These are phyloP conservation scores for Lentinula aciculospora DNA, from an alignment of 768 basidiomycete genomes.

Conservation along the genomic window DNA sequence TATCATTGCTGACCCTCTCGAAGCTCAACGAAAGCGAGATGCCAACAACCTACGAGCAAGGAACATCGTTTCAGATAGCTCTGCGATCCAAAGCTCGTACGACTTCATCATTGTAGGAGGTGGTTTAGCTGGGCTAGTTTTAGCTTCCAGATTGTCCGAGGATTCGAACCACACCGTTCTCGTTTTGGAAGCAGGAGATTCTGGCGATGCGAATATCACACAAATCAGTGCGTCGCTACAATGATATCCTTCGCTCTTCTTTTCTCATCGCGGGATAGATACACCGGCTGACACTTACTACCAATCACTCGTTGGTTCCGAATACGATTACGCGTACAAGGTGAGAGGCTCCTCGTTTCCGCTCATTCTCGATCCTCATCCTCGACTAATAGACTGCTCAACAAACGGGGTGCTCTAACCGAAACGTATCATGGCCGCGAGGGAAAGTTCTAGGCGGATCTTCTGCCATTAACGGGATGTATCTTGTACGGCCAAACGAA, in stretches of 20 bases:
- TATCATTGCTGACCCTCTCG: not conserved
- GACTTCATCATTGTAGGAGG: slow-evolving; percentile 7
- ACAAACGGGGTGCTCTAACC: slow-evolving; percentile 38
- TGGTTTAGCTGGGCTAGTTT: not conserved
- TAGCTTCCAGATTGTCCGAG: slow-evolving; percentile 1
- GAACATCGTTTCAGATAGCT: slow-evolving; percentile 2
- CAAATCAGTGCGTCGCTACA: not conserved
- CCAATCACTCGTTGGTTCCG: slow-evolving; percentile 36
- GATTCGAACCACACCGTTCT: slow-evolving; percentile 1
- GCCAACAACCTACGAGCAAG: not conserved
- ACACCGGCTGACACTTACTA: slow-evolving; percentile 49
- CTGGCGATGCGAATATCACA: slow-evolving; percentile 2
- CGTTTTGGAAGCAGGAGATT: not conserved
- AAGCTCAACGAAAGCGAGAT: not conserved
- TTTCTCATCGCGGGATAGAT: slow-evolving; percentile 24
- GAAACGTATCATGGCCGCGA: slow-evolving; percentile 48
- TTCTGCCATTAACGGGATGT: slow-evolving; percentile 67
- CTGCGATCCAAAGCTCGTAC: not conserved
- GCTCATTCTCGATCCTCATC: not conserved
- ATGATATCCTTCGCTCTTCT: not conserved
- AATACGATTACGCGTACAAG: slow-evolving; percentile 52
- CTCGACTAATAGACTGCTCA: slow-evolving; percentile 25
- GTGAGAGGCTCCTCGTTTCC: not conserved
- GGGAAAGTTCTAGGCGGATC: slow-evolving; percentile 70
- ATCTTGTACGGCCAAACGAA: slow-evolving; percentile 48